Evolutionary conservation across 441 rosid genomes (phyloP).

Genomic region (Eutrema salsugineum): DNA sequence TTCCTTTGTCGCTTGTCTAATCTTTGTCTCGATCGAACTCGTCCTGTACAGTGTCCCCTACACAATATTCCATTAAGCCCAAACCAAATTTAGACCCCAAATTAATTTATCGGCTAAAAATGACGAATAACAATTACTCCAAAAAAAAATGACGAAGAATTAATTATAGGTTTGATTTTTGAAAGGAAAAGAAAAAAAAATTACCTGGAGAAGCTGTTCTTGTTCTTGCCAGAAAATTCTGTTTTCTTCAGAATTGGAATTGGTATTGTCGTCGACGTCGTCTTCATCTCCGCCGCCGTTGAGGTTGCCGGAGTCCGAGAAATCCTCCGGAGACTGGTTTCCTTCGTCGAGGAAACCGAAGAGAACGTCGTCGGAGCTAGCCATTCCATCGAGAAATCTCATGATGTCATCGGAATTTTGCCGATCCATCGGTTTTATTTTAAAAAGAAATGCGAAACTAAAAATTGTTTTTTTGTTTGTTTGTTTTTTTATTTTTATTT

Average conservation of each 20-base stretch:
- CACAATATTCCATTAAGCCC: background rate
- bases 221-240: slow-evolving; percentile 72
- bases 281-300: slow-evolving; percentile 25
- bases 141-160: too few species aligned
- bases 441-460: background rate
- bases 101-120: too few species aligned
- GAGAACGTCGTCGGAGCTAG: slow-evolving; percentile 46
- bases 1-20: slow-evolving; percentile 59
- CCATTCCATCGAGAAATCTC: slow-evolving; percentile 48
- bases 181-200: background rate
- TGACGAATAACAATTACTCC: too few species aligned
- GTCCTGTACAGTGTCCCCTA: slow-evolving; percentile 69
- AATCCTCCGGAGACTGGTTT: slow-evolving; percentile 25
- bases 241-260: slow-evolving; percentile 37
- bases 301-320: slow-evolving; percentile 16
- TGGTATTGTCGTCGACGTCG: slow-evolving; percentile 13
- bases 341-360: slow-evolving; percentile 54
- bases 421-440: slow-evolving; percentile 18
- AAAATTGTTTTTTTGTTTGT: background rate
- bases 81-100: background rate
- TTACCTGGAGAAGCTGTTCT: slow-evolving; percentile 68
- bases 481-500: background rate
- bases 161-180: background rate
- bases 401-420: slow-evolving; percentile 39
- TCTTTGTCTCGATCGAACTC: slow-evolving; percentile 55